A percentile compares a stretch with the other conserved stretches of the same genome.
Conservation (phyloP, 2,329 filamentous ascomycete species). For the Clarireedia sp. region DNA sequence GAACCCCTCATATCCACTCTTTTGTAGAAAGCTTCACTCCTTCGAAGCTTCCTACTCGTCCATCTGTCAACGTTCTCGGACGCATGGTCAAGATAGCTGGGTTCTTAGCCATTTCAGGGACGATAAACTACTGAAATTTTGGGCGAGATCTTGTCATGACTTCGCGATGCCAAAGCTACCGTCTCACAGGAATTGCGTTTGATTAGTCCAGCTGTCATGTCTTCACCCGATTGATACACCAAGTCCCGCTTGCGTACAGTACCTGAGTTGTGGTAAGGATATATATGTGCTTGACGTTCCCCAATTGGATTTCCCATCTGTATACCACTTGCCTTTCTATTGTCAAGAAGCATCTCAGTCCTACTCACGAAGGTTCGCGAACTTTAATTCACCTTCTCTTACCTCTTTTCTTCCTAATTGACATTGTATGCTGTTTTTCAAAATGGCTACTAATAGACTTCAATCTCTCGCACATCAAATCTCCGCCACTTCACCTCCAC, state of each 20-base stretch:
- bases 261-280: constrained; percentile 12
- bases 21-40: not conserved
- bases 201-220: constrained; percentile 2
- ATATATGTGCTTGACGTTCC: constrained; percentile 12
- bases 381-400: not conserved
- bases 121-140: not conserved
- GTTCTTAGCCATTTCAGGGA: not conserved
- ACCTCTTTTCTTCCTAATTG: not conserved
- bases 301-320: constrained; percentile 1
- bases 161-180: constrained; percentile 7
- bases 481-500: constrained; percentile 42
- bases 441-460: constrained; percentile 40
- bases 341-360: not conserved
- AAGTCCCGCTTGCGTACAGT: constrained; percentile 18
- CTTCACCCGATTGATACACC: constrained; percentile 25
- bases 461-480: constrained; percentile 57
- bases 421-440: not conserved
- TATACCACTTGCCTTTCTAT: not conserved
- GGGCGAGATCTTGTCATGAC: not conserved
- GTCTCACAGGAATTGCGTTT: not conserved
- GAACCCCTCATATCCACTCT: not conserved
- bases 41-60: not conserved
- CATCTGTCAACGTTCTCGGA: not conserved
- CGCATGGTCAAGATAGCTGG: not conserved
- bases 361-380: not conserved